A percentile compares a stretch with the other conserved stretches of the same genome.
phyloP scores from a whole-genome alignment of 345 rosid species.

The Euclidium syriacum region DNA sequence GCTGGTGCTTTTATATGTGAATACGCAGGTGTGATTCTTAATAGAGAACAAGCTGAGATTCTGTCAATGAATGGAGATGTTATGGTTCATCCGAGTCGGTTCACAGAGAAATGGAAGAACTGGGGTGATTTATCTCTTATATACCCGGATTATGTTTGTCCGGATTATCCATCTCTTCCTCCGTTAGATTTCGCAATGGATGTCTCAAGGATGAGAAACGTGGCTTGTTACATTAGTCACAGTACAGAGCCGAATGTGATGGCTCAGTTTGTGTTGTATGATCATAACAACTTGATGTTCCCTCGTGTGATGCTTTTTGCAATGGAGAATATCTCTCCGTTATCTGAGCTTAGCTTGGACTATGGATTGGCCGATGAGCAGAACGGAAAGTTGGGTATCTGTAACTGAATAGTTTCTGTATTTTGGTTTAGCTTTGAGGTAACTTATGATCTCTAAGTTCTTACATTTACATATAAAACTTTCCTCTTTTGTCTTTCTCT shows the following conservation, averaged over 20 bases:
- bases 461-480: neutral
- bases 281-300: conserved; percentile 72
- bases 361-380: conserved; percentile 80
- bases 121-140: conserved; percentile 80
- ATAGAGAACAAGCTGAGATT: conserved; percentile 62
- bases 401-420: conserved; percentile 22
- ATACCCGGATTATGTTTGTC: conserved; percentile 41
- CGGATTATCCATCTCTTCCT: conserved; percentile 58
- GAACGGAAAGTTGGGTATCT: conserved; percentile 58
- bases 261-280: conserved; percentile 71
- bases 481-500: neutral
- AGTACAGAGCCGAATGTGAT: conserved; percentile 71
- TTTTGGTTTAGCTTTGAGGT: conserved; percentile 6
- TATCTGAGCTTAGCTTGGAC: conserved; percentile 77
- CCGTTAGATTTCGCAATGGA: conserved; percentile 87
- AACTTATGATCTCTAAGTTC: neutral
- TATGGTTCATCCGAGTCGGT: conserved; percentile 59
- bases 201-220: conserved; percentile 82
- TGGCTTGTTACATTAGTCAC: conserved; percentile 84
- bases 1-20: conserved; percentile 89
- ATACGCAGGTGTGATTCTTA: conserved; percentile 72
- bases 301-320: conserved; percentile 94
- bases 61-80: conserved; percentile 69
- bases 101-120: conserved; percentile 56
- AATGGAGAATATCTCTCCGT: conserved; percentile 75